Percentiles rank a stretch among this genome's conserved stretches.
These are phyloP conservation scores for Candida ulmi DNA, from an alignment of 805 yeast genomes.

Conservation along the genomic window DNA sequence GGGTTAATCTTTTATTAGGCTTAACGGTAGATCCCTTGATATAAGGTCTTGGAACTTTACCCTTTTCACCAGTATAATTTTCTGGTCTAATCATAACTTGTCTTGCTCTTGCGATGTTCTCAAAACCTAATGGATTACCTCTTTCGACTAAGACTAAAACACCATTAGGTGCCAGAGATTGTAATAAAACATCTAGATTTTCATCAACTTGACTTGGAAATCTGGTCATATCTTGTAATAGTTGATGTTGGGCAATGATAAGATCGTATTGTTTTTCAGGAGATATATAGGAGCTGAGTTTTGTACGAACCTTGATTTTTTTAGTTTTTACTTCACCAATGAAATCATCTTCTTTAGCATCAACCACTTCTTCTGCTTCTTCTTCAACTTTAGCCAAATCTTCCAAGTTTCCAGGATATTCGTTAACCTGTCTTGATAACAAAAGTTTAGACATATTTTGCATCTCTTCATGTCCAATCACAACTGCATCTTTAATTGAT, in stretches of 20 bases:
- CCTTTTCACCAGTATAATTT: slow-evolving; percentile 44
- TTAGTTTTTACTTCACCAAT: slow-evolving; percentile 54
- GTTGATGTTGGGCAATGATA: slow-evolving; percentile 77
- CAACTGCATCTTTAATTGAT: slow-evolving; percentile 59
- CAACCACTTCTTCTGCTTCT: slow-evolving; percentile 11
- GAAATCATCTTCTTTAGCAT: slow-evolving; percentile 27
- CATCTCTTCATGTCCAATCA: slow-evolving; percentile 72
- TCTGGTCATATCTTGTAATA: slow-evolving; percentile 50
- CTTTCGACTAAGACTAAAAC: slow-evolving; percentile 75
- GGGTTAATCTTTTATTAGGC: slow-evolving; percentile 14
- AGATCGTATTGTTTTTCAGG: slow-evolving; percentile 56
- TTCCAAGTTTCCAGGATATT: slow-evolving; percentile 25
- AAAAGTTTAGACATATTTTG: slow-evolving; percentile 71
- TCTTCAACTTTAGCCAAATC: slow-evolving; percentile 14
- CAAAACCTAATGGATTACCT: slow-evolving; percentile 88
- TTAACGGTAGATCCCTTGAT: slow-evolving; percentile 40
- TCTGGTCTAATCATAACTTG: slow-evolving; percentile 89
- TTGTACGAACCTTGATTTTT: slow-evolving; percentile 47
- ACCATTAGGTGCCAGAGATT: slow-evolving; percentile 71
- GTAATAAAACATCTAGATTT: slow-evolving; percentile 52
- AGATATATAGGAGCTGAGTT: slow-evolving; percentile 48
- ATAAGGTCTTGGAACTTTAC: slow-evolving; percentile 69
- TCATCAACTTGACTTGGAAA: slow-evolving; percentile 74
- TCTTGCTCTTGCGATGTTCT: slow-evolving; percentile 82
- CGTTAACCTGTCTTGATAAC: slow-evolving; percentile 63